Base-by-base conservation (phyloP, 2,329 filamentous ascomycete genomes). In the Iodosphaeria phyllophila region DNA sequence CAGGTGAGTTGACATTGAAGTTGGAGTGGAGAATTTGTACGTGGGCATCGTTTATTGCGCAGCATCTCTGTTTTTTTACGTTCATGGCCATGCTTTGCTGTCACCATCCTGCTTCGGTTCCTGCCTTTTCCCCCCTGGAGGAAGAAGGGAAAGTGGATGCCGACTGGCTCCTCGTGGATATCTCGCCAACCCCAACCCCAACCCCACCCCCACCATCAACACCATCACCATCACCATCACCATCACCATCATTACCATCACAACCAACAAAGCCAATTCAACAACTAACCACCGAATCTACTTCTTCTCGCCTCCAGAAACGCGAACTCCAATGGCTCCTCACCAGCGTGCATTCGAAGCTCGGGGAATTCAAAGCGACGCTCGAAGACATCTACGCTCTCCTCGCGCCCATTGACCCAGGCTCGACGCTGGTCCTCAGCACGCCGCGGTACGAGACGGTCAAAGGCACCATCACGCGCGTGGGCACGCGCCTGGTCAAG, bases 401-500 rank as follows among this genome's bases (percentile, higher is more conserved):
- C 13, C 69, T 98, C 16, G 76, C 82, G 6, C 83, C 86, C 2
- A 64, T 74, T 33, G 82, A 92, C 42, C 73, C 75, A 1, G 83
- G 83, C 6, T 84, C 74, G 38, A 98, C 86, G 1, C 67, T 98
- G 15, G 84, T 89, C 16, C 64, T 98, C 35, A 89, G 78, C 32
- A 91, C 84, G 9, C 65, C 76, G 28, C 69, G 84, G 28, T 86
- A 80, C 28, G 89, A 98, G 54, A 71, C 67, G 36, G 72, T 95
- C 33, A 98, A 98, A 49, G 89, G 89, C 11, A 79, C 82, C 39
- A 69, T 95, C 31, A 95, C 86, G 1, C 70, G 89, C 27, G 70
- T 92, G 18, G 89, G 89, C 19, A 80, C 80, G n/a, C 71, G 76
- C 25, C 75, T 98, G 34, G 75, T 92, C 33, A 92, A 92, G 47